Conservation (phyloP, 2,329 filamentous ascomycete genomes). For the Monilinia polystroma region DNA sequence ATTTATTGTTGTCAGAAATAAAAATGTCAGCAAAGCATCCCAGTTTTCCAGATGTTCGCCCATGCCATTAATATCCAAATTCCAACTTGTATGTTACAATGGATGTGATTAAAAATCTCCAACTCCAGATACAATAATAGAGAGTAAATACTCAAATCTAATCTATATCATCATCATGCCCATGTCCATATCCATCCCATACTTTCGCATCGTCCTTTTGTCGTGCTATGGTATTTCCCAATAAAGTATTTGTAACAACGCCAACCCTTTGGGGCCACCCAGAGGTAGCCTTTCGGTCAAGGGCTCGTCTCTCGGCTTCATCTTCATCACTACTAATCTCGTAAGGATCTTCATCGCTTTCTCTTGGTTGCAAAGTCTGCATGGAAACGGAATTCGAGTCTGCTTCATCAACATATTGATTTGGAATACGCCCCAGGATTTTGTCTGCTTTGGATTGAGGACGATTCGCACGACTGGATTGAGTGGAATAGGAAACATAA, state of each 20-base stretch:
- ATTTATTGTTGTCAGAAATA: slow-evolving; percentile 3
- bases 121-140: not conserved
- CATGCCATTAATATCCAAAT: slow-evolving; percentile 4
- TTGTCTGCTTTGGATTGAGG: slow-evolving; percentile 41
- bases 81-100: slow-evolving; percentile 3
- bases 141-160: slow-evolving; percentile 1
- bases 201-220: slow-evolving; percentile 36
- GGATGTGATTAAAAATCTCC: not conserved
- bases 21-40: not conserved
- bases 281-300: slow-evolving; percentile 32
- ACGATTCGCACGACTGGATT: slow-evolving; percentile 18
- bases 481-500: slow-evolving; percentile 34
- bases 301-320: slow-evolving; percentile 30
- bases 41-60: not conserved
- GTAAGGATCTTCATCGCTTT: slow-evolving; percentile 35
- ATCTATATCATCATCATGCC: slow-evolving; percentile 29
- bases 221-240: slow-evolving; percentile 38
- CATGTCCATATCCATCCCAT: slow-evolving; percentile 37
- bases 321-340: slow-evolving; percentile 39
- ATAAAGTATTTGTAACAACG: slow-evolving; percentile 38
- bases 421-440: slow-evolving; percentile 39
- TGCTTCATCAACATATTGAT: slow-evolving; percentile 35
- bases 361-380: slow-evolving; percentile 34
- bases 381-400: slow-evolving; percentile 34
- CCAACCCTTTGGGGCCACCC: slow-evolving; percentile 39